These are phyloP conservation scores for Hanseniaspora vineae DNA, from an alignment of 805 yeast genomes.

Conservation along the genomic window DNA sequence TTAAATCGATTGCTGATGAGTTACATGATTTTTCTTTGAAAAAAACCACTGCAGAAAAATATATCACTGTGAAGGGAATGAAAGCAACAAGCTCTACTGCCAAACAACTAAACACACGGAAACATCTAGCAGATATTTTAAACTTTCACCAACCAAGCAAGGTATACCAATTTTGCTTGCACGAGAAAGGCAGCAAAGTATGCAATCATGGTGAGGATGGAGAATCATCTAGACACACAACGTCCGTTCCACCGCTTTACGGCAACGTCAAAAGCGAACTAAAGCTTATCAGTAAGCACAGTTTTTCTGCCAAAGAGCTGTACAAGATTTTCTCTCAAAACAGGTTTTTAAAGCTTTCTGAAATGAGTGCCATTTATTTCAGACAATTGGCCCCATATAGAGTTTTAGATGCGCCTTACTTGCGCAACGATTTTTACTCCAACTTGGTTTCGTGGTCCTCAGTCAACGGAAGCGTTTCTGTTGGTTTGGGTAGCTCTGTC, in stretches of 20 bases:
- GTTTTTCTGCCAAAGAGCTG: background rate
- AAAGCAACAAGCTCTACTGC: background rate
- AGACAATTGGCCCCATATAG: conserved; percentile 25
- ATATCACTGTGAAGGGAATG: too few species aligned
- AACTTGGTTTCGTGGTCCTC: conserved; percentile 65
- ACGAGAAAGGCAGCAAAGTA: too few species aligned
- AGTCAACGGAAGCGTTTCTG: conserved; percentile 37
- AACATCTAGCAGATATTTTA: background rate
- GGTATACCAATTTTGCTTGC: background rate
- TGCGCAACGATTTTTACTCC: conserved; percentile 67
- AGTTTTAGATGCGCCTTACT: conserved; percentile 54
- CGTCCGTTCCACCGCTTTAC: background rate
- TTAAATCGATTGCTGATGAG: too few species aligned
- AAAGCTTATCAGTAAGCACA: too few species aligned
- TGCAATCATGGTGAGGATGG: too few species aligned
- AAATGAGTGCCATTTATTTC: background rate
- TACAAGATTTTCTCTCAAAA: background rate
- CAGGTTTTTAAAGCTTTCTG: background rate
- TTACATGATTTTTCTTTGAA: too few species aligned
- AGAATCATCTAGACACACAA: background rate
- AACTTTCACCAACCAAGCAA: background rate
- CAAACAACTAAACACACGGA: background rate
- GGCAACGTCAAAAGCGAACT: too few species aligned
- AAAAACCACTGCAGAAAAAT: too few species aligned
- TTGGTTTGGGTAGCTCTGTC: conserved; percentile 48